Evolutionary conservation across 2,329 filamentous ascomycete genomes (phyloP).

Genomic region (Pseudonectria buxi): DNA sequence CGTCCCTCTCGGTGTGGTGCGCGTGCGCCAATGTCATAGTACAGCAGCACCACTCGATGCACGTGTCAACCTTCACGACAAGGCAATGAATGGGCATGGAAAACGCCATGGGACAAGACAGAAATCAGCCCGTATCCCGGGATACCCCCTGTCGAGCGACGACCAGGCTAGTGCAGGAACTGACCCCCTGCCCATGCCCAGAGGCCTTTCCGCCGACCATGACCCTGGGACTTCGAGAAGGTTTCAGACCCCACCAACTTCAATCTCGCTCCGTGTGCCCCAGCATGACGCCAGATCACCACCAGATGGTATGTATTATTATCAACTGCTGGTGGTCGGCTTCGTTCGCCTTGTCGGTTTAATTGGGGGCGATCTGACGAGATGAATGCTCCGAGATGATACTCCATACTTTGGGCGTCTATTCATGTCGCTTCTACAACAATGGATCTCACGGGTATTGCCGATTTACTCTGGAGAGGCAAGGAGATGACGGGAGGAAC

Average conservation of each 20-base stretch:
- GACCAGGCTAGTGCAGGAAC: slow-evolving; percentile 13
- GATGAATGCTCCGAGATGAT: neutral
- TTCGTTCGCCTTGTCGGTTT: slow-evolving; percentile 11
- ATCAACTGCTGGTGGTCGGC: slow-evolving; percentile 12
- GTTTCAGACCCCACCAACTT: slow-evolving; percentile 19
- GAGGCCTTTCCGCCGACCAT: slow-evolving; percentile 24
- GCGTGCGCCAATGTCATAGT: slow-evolving; percentile 1
- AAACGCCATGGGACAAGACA: slow-evolving; percentile 5
- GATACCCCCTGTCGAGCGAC: slow-evolving; percentile 6
- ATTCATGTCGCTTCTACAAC: no score
- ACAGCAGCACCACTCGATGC: no score
- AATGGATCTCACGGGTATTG: no score
- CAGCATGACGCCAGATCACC: slow-evolving; percentile 23
- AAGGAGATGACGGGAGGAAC: no score
- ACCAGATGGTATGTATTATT: slow-evolving; percentile 15
- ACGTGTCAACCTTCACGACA: no score
- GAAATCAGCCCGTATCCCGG: slow-evolving; percentile 19
- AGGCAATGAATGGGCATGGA: slow-evolving; percentile 1
- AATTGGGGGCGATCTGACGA: slow-evolving; percentile 17
- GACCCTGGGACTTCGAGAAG: slow-evolving; percentile 26
- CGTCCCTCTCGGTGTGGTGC: slow-evolving; percentile 8
- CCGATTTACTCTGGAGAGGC: no score
- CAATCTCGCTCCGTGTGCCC: slow-evolving; percentile 12
- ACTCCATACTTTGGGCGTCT: no score
- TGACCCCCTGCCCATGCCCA: slow-evolving; percentile 13